Evolutionary conservation across 495 filamentous ascomycete species (phyloP).

Genomic region (Podospora pseudopauciseta): DNA sequence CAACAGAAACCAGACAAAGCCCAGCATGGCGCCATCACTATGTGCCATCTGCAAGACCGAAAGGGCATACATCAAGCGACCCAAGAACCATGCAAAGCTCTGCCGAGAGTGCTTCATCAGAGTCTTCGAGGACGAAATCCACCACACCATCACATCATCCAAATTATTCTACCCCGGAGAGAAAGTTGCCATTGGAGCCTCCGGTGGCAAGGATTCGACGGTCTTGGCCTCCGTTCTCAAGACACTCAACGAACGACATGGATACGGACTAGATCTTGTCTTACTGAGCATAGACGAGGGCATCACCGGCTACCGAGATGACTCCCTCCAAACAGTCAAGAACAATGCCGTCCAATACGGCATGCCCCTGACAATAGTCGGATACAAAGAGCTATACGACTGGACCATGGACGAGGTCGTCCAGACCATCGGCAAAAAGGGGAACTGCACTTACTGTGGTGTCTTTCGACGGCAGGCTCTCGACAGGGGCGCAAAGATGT

Average conservation of each 20-base stretch:
- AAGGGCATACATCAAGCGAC: constrained; percentile 84
- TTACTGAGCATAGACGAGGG: constrained; percentile 94
- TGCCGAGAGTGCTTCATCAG: constrained; percentile 83
- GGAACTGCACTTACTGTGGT: constrained; percentile 98
- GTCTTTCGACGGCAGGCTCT: constrained; percentile 94
- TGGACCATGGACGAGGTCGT: constrained; percentile 99
- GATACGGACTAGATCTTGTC: constrained; percentile 81
- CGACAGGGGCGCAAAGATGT: constrained; percentile 81
- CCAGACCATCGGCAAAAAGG: constrained; percentile 91
- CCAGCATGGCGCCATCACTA: constrained; percentile 48
- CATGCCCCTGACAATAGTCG: constrained; percentile 85
- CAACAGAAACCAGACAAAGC: not conserved
- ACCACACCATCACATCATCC: constrained; percentile 80
- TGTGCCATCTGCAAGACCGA: constrained; percentile 73
- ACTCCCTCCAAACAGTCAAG: constrained; percentile 93
- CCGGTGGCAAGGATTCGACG: constrained; percentile 96
- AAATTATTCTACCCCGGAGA: constrained; percentile 80
- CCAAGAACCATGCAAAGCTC: constrained; percentile 88
- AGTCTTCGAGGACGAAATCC: constrained; percentile 88
- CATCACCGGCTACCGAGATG: constrained; percentile 93
- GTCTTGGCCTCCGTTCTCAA: constrained; percentile 93
- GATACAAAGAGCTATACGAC: constrained; percentile 91
- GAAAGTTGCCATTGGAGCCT: constrained; percentile 89
- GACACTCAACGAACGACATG: constrained; percentile 84
- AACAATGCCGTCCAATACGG: constrained; percentile 84